Evolutionary conservation across 2,329 filamentous ascomycete species (phyloP).

Genomic region (Stemphylium vesicarium): DNA sequence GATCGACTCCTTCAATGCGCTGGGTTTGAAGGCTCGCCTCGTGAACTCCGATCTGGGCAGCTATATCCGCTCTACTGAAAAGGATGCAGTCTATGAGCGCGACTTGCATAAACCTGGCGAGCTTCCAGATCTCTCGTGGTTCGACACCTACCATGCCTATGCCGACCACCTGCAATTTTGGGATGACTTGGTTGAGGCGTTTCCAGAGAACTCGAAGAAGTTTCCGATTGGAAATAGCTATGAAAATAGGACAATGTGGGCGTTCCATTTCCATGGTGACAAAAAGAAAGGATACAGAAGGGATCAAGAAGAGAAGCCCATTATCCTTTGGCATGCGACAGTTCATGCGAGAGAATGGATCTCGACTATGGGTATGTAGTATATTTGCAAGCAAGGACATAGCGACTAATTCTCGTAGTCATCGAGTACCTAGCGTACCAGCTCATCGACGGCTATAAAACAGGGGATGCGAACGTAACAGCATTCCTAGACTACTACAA

Average conservation of each 20-base stretch:
- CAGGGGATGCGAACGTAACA: constrained; percentile 36
- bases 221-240: constrained; percentile 38
- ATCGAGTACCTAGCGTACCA: constrained; percentile 43
- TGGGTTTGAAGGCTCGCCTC: constrained; percentile 45
- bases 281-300: constrained; percentile 19
- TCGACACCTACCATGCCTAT: constrained; percentile 41
- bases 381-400: background rate
- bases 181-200: constrained; percentile 35
- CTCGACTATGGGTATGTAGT: constrained; percentile 19
- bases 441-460: constrained; percentile 38
- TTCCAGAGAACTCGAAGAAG: constrained; percentile 37
- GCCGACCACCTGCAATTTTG: constrained; percentile 40
- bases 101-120: constrained; percentile 39
- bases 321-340: constrained; percentile 43
- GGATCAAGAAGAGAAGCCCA: constrained; percentile 30
- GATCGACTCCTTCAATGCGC: constrained; percentile 46
- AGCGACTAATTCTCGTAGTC: constrained; percentile 6
- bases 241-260: constrained; percentile 40
- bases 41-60: constrained; percentile 55
- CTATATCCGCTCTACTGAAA: constrained; percentile 45
- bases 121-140: constrained; percentile 50
- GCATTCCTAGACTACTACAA: constrained; percentile 37
- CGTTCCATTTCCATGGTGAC: constrained; percentile 37
- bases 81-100: constrained; percentile 17
- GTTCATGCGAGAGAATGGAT: constrained; percentile 42